phyloP scores from a whole-genome alignment of 768 basidiomycete genomes.

The Trametes gibbosa region DNA sequence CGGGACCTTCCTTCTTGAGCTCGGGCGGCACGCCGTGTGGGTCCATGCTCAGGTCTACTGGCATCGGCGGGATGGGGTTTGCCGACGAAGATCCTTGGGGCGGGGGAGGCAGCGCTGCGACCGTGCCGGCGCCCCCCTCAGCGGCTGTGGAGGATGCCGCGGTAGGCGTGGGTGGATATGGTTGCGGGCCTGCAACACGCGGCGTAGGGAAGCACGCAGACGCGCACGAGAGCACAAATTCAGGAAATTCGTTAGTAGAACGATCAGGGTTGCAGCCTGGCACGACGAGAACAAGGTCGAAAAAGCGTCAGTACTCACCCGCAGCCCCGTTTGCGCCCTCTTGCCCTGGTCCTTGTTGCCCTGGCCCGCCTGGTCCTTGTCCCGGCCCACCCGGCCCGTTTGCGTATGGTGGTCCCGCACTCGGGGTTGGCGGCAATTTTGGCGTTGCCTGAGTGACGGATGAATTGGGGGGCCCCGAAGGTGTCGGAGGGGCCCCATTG shows the following conservation, averaged over 20 bases:
- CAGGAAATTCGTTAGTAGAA: background rate
- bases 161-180: conserved; percentile 25
- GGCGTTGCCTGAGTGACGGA: conserved; percentile 31
- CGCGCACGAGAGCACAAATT: background rate
- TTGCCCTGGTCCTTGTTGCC: conserved; percentile 13
- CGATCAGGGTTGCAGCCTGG: background rate
- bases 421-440: conserved; percentile 32
- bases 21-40: conserved; percentile 48
- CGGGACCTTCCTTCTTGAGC: conserved; percentile 69
- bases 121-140: conserved; percentile 18
- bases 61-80: conserved; percentile 13
- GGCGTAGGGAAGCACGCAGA: background rate
- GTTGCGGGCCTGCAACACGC: conserved; percentile 14
- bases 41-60: conserved; percentile 32
- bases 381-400: conserved; percentile 17
- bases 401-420: conserved; percentile 15
- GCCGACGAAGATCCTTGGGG: background rate
- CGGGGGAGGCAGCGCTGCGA: conserved; percentile 18
- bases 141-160: conserved; percentile 31
- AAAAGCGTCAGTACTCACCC: conserved; percentile 11
- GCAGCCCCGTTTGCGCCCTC: conserved; percentile 17
- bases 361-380: conserved; percentile 12
- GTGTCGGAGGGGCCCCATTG: conserved; percentile 9
- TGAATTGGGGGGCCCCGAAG: conserved; percentile 6
- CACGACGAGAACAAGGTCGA: background rate